Conservation (phyloP, 2,329 filamentous ascomycete species). For the Metarhizium anisopliae region DNA sequence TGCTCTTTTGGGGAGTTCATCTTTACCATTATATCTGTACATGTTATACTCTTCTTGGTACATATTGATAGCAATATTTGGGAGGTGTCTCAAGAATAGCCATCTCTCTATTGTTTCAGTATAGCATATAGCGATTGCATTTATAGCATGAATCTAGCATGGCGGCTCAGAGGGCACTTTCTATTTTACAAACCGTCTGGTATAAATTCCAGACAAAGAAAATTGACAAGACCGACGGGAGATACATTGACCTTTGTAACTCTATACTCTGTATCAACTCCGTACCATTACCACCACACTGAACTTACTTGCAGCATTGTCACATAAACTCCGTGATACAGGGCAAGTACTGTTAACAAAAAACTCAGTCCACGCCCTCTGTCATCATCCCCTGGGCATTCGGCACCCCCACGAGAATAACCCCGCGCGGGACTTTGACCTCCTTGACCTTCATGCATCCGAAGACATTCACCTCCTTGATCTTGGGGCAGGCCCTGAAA, state of each 20-base stretch:
- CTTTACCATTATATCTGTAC: not conserved
- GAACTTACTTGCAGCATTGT: not conserved
- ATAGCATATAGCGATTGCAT: too few relatives aligned
- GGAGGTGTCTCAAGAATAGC: too few relatives aligned
- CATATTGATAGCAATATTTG: too few relatives aligned
- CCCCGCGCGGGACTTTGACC: conserved; percentile 43
- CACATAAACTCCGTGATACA: not conserved
- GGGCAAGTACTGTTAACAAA: not conserved
- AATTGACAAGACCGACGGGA: too few relatives aligned
- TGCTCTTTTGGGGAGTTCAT: not conserved
- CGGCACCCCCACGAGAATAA: conserved; percentile 48
- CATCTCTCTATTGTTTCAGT: too few relatives aligned
- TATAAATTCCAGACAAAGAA: not conserved
- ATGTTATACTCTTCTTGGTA: too few relatives aligned
- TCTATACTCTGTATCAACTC: not conserved
- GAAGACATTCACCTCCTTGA: conserved; percentile 53
- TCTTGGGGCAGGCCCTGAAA: conserved; percentile 53
- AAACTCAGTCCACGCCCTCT: conserved; percentile 29
- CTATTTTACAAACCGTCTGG: not conserved
- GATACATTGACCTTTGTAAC: not conserved
- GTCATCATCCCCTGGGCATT: conserved; percentile 53
- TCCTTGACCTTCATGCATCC: conserved; percentile 55
- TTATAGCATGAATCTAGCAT: too few relatives aligned
- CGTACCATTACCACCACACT: not conserved
- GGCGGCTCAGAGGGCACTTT: too few relatives aligned